phyloP scores from a whole-genome alignment of 2,329 filamentous ascomycete genomes.

The Davidsoniella virescens region DNA sequence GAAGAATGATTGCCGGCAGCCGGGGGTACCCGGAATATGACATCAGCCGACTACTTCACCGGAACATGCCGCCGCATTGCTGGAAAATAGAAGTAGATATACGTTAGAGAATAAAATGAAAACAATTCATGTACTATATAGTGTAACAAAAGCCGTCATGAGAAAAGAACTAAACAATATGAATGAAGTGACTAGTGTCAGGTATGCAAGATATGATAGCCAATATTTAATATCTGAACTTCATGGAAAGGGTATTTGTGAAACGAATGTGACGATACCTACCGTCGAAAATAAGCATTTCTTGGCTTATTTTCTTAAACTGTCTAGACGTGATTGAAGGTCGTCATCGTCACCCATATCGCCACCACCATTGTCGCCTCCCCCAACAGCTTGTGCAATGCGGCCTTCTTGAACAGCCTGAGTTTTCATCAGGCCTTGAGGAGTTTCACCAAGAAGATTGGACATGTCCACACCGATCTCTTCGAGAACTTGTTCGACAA shows the following conservation, averaged over 20 bases:
- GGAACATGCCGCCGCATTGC: too few species aligned
- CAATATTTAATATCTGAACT: too few species aligned
- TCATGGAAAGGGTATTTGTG: too few species aligned
- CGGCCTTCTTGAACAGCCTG: conserved; percentile 59
- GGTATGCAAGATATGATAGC: too few species aligned
- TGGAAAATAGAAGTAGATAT: not conserved
- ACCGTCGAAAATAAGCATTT: not conserved
- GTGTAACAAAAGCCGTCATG: too few species aligned
- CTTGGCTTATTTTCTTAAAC: conserved; percentile 43
- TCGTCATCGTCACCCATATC: conserved; percentile 43
- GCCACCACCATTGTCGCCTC: conserved; percentile 22
- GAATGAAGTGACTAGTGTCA: too few species aligned
- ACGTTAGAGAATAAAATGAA: too few species aligned
- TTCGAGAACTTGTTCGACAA: conserved; percentile 89
- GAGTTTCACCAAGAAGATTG: conserved; percentile 65
- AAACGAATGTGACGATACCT: not conserved
- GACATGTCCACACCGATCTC: conserved; percentile 92
- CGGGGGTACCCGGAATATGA: too few species aligned
- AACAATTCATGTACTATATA: too few species aligned
- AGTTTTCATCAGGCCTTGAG: conserved; percentile 44
- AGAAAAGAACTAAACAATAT: too few species aligned
- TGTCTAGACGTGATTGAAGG: conserved; percentile 83
- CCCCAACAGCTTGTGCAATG: conserved; percentile 75
- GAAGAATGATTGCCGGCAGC: not conserved
- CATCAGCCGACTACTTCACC: too few species aligned